Evolutionary conservation across 176 grass and related monocot species (phyloP), one percentile per base, ranked within the genome.

Genomic region (Triticum urartu): DNA sequence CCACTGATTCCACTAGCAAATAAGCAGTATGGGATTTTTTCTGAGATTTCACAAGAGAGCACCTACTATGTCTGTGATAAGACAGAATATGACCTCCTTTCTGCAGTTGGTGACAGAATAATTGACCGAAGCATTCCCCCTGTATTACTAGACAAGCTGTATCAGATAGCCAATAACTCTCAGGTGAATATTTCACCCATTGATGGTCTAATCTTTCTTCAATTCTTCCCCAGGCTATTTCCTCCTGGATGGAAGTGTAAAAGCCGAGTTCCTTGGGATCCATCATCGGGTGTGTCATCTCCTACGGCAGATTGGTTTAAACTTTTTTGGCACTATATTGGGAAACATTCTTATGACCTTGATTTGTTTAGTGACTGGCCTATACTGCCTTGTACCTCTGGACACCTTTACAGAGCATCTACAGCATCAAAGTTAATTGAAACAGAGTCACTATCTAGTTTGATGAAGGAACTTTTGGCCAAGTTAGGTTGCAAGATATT

Each of bases 401-500:
- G 95, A 13, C 81, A 95, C 63, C 88, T 98, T 87, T 83, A 93
- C 78, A 95, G 93, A 81, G 78, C 93, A 75, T 89, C 68, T 26
- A 84, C 80, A 79, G 69, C 65, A 52, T 92, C 93, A 89, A 98
- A 98, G 83, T 84, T 98, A 78, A 85, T 98, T 60, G 92, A 86
- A 86, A 91, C 95, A 77, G 88, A 87, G 75, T 75, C 80, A 64
- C 86, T 98, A 75, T 95, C 93, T 50, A 82, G 79, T 86, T 86
- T 72, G 87, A 89, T 95, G 86, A 88, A 86, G 64, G 88, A 77
- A 60, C 86, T 98, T 26, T 81, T 98, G 56, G 45, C 82, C 73
- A 95, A 95, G 81, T 80, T 98, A 78, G 95, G 95, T 80, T 98
- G 93, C 88, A 95, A 89, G 79, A 91, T 98, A 87, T 84, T 98